Conservation (phyloP, 441 rosid genomes). For the Eruca vesicaria region DNA sequence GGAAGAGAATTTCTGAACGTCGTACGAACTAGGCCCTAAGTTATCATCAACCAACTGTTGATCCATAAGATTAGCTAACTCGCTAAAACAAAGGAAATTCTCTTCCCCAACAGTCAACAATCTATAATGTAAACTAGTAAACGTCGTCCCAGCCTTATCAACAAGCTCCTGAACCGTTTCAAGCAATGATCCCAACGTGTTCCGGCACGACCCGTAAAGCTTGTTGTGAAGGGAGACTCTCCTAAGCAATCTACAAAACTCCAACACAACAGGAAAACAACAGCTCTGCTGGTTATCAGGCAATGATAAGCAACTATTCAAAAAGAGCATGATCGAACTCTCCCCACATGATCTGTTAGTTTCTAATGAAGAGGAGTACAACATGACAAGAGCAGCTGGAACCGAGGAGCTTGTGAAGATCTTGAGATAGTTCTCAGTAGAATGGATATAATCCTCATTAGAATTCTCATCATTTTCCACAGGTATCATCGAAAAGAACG, state of each 20-base stretch:
- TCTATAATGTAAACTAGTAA: conserved; percentile 2
- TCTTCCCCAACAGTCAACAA: conserved; percentile 43
- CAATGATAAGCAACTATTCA: conserved; percentile 39
- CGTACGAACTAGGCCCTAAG: conserved; percentile 41
- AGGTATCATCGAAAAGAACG: conserved; percentile 49
- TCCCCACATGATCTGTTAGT: conserved; percentile 57
- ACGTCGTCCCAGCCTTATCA: background rate
- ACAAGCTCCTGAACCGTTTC: conserved; percentile 32
- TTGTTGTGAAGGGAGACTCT: conserved; percentile 43
- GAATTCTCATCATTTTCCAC: conserved; percentile 18
- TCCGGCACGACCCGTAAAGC: conserved; percentile 64
- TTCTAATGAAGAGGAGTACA: conserved; percentile 49
- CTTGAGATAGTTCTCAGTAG: conserved; percentile 46
- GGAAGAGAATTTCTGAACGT: conserved; percentile 55
- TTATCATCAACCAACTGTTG: conserved; percentile 34
- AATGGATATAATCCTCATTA: background rate
- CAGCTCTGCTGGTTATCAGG: conserved; percentile 44
- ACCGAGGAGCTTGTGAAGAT: conserved; percentile 61
- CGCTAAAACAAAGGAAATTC: conserved; percentile 69
- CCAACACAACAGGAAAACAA: conserved; percentile 64
- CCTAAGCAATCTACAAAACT: conserved; percentile 79
- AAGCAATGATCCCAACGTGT: conserved; percentile 58
- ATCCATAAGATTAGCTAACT: conserved; percentile 56
- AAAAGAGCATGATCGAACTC: conserved; percentile 52
- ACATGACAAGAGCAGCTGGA: conserved; percentile 68